phyloP scores from a whole-genome alignment of 371 early-diverging fungal genomes.

The Circinella umbellata region DNA sequence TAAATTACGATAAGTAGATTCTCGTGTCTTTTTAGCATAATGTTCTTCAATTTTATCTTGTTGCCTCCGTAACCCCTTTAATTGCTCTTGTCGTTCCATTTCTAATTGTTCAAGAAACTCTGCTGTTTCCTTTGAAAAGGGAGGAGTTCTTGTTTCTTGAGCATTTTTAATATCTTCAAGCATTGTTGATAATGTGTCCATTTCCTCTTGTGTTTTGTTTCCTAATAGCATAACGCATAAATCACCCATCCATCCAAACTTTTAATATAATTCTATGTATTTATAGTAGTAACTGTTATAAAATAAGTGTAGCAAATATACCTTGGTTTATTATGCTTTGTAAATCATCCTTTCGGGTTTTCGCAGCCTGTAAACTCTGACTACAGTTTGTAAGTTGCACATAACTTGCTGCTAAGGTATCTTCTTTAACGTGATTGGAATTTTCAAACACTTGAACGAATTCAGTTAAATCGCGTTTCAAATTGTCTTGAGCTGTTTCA shows the following conservation, averaged over 20 bases:
- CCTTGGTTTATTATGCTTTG: slow-evolving; percentile 3
- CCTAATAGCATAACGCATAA: neutral
- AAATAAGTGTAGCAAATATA: neutral
- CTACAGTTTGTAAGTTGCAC: slow-evolving; percentile 20
- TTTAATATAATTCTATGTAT: neutral
- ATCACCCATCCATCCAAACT: neutral
- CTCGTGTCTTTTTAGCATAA: slow-evolving; percentile 34
- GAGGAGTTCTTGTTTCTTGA: slow-evolving; percentile 9
- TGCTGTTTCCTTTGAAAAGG: slow-evolving; percentile 18
- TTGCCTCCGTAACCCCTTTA: slow-evolving; percentile 18
- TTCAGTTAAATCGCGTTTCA: slow-evolving; percentile 6
- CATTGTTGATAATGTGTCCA: slow-evolving; percentile 12
- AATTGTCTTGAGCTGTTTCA: slow-evolving; percentile 11
- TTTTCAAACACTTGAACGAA: slow-evolving; percentile 19
- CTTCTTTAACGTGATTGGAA: slow-evolving; percentile 4
- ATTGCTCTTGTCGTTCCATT: slow-evolving; percentile 11
- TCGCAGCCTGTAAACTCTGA: slow-evolving; percentile 1
- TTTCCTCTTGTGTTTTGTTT: neutral
- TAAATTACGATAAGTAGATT: slow-evolving; percentile 30
- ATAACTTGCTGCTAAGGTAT: slow-evolving; percentile 15
- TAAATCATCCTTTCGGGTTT: slow-evolving; percentile 11
- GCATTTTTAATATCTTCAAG: slow-evolving; percentile 19
- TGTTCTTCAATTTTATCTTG: slow-evolving; percentile 32
- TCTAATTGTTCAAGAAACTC: slow-evolving; percentile 16
- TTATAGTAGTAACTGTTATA: no score